Evolutionary conservation across 2,329 filamentous ascomycete species (phyloP).

Genomic region (Sporothrix pseudoabietina): DNA sequence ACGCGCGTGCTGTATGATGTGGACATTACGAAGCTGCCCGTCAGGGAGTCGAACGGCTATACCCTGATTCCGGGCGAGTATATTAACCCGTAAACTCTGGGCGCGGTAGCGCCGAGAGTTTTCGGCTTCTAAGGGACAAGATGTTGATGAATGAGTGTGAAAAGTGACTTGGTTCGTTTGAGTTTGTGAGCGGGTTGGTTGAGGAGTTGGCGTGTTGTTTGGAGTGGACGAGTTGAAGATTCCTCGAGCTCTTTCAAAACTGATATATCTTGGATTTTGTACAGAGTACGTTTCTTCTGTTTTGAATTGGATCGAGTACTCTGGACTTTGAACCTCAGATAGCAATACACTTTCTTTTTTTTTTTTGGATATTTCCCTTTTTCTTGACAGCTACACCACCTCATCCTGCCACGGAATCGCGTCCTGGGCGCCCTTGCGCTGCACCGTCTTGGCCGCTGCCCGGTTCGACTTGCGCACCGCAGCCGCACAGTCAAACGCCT

Average conservation of each 20-base stretch:
- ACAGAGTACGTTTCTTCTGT: neutral
- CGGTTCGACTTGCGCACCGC: slow-evolving; percentile 63
- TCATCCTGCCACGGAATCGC: slow-evolving; percentile 67
- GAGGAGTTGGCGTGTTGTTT: neutral
- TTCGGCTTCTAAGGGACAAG: neutral
- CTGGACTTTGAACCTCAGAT: neutral
- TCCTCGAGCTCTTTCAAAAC: neutral
- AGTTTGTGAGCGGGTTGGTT: slow-evolving; percentile 1
- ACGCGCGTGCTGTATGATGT: slow-evolving; percentile 46
- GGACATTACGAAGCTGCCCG: slow-evolving; percentile 39
- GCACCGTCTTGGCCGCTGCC: slow-evolving; percentile 67
- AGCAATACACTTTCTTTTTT: neutral
- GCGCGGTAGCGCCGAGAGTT: too few relatives aligned
- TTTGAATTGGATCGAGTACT: neutral
- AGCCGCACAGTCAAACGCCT: slow-evolving; percentile 56
- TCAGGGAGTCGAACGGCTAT: slow-evolving; percentile 39
- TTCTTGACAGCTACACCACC: slow-evolving; percentile 35
- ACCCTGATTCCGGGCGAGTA: slow-evolving; percentile 42
- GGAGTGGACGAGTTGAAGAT: neutral
- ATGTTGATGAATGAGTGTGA: neutral
- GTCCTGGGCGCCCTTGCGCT: slow-evolving; percentile 64
- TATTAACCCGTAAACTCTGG: slow-evolving; percentile 44
- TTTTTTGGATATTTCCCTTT: neutral
- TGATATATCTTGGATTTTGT: neutral
- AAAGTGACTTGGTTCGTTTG: slow-evolving; percentile 14